Evolutionary conservation across 129 eudicot species (phyloP).

Genomic region (Flaveria ramosissima): DNA sequence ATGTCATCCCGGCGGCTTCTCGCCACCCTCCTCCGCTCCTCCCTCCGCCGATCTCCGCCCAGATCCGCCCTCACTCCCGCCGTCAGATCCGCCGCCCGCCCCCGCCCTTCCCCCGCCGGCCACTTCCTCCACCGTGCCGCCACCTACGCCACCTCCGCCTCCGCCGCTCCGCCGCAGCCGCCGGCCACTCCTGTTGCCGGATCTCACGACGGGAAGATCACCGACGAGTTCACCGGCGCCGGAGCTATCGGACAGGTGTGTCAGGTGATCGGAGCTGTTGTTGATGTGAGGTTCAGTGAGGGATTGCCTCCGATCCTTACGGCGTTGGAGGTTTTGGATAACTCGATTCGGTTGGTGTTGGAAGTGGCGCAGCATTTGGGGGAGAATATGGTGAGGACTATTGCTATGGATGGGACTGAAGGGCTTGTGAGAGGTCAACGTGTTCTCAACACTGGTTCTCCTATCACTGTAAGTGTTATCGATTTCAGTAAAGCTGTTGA

Average conservation of each 20-base stretch:
- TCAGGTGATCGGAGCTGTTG: conserved; percentile 98
- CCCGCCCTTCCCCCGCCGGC: conserved; percentile 28
- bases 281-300: conserved; percentile 72
- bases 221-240: conserved; percentile 48
- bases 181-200: conserved; percentile 11
- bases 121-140: conserved; percentile 30
- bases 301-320: conserved; percentile 94
- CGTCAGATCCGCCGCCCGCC: conserved; percentile 12
- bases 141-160: conserved; percentile 31
- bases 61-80: conserved; percentile 24
- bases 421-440: conserved; percentile 89
- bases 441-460: conserved; percentile 92
- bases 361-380: conserved; percentile 98
- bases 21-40: conserved; percentile 39
- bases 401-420: conserved; percentile 99
- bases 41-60: conserved; percentile 34
- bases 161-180: conserved; percentile 27
- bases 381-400: conserved; percentile 80
- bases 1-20: conserved; percentile 37
- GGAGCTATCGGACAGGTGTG: conserved; percentile 64
- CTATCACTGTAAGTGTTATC: conserved; percentile 65
- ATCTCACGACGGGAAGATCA: conserved; percentile 43
- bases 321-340: conserved; percentile 80
- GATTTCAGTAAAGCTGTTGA: neutral
- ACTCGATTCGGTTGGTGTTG: conserved; percentile 66